Percentiles rank a stretch among this genome's conserved stretches.
phyloP scores from a whole-genome alignment of 108 stramenopile genomes.

The Fistulifera pelliculosa region DNA sequence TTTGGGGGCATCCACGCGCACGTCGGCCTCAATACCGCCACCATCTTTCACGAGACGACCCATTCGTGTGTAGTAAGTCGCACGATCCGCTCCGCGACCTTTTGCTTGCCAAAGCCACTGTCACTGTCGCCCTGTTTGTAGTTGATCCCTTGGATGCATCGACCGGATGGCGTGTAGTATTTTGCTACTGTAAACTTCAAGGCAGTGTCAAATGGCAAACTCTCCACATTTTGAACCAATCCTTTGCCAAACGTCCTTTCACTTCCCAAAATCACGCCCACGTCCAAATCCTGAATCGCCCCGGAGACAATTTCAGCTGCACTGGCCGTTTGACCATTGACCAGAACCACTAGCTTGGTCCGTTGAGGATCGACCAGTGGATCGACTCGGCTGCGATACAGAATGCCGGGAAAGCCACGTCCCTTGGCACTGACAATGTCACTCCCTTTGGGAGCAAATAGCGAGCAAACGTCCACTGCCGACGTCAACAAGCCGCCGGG shows the following conservation, averaged over 20 bases:
- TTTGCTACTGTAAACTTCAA: slow-evolving; percentile 95
- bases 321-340: slow-evolving; percentile 84
- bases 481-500: slow-evolving; percentile 91
- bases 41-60: slow-evolving; percentile 83
- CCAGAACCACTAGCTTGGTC: slow-evolving; percentile 83
- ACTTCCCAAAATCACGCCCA: slow-evolving; percentile 86
- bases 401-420: slow-evolving; percentile 80
- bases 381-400: slow-evolving; percentile 71
- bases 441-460: slow-evolving; percentile 85
- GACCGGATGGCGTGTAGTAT: slow-evolving; percentile 94
- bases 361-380: slow-evolving; percentile 59
- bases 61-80: slow-evolving; percentile 57
- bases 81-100: slow-evolving; percentile 61
- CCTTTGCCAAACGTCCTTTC: slow-evolving; percentile 95
- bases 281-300: slow-evolving; percentile 94
- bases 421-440: slow-evolving; percentile 89
- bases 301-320: slow-evolving; percentile 95
- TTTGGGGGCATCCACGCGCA: slow-evolving; percentile 74
- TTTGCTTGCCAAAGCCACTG: slow-evolving; percentile 42
- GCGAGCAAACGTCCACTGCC: slow-evolving; percentile 87
- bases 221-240: slow-evolving; percentile 94
- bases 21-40: slow-evolving; percentile 89
- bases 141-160: slow-evolving; percentile 84
- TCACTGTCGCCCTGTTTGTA: slow-evolving; percentile 55
- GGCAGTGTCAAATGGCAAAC: slow-evolving; percentile 76